Percentiles rank a stretch among this genome's conserved stretches.
These are phyloP conservation scores for Zasmidium citrigriseum DNA, from an alignment of 2,329 filamentous ascomycete genomes.

Conservation along the genomic window DNA sequence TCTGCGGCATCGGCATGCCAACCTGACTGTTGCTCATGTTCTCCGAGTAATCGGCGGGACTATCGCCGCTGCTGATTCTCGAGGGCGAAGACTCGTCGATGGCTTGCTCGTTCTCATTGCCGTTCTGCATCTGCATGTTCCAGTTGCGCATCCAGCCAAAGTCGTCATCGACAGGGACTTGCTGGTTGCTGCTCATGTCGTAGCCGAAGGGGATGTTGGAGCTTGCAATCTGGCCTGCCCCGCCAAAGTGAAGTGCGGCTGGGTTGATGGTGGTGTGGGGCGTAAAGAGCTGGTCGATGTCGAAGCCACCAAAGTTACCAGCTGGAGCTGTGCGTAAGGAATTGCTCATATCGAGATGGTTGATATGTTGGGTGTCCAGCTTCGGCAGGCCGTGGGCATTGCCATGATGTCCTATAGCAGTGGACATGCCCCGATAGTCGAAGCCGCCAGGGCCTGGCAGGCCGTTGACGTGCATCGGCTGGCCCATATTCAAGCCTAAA, in stretches of 20 bases:
- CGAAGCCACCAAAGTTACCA: conserved; percentile 68
- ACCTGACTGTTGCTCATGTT: conserved; percentile 77
- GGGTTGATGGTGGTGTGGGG: conserved; percentile 64
- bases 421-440: conserved; percentile 72
- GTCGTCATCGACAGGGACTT: conserved; percentile 69
- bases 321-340: conserved; percentile 79
- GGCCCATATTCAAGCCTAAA: conserved; percentile 22
- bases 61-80: conserved; percentile 92
- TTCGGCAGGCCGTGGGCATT: conserved; percentile 72
- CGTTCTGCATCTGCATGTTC: conserved; percentile 67
- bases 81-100: conserved; percentile 94
- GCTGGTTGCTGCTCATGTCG: conserved; percentile 42
- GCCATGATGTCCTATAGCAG: conserved; percentile 66
- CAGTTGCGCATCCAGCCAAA: conserved; percentile 86
- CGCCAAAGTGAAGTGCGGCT: conserved; percentile 77
- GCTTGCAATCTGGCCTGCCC: conserved; percentile 45
- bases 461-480: conserved; percentile 58
- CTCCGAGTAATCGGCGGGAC: conserved; percentile 88
- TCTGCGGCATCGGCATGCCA: conserved; percentile 23
- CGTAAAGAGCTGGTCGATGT: conserved; percentile 71
- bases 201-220: conserved; percentile 46
- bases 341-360: conserved; percentile 60
- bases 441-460: conserved; percentile 58
- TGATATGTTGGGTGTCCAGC: conserved; percentile 73
- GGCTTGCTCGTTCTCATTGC: conserved; percentile 70